A percentile compares a stretch with the other conserved stretches of the same genome.
Evolutionary conservation across 805 yeast genomes (phyloP).

Genomic region (Yamadazyma scolyti): DNA sequence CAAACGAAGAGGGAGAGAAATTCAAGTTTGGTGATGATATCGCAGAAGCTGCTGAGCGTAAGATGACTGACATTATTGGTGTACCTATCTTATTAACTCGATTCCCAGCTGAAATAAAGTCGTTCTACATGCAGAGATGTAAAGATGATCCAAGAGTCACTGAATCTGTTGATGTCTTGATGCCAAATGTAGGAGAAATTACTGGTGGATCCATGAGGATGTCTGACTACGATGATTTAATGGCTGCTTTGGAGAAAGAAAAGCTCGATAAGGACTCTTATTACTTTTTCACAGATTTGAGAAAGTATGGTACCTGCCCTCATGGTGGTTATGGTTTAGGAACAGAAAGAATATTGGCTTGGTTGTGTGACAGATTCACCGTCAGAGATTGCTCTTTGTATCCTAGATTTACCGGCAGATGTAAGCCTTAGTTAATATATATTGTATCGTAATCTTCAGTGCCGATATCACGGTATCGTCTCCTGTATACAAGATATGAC

Average conservation of each 20-base stretch:
- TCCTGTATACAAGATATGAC: not conserved
- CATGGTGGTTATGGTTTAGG: constrained; percentile 99
- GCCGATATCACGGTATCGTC: not conserved
- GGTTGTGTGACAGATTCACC: constrained; percentile 97
- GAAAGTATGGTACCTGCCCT: constrained; percentile 96
- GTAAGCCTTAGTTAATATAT: constrained; percentile 72
- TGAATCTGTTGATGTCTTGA: constrained; percentile 95
- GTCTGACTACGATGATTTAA: constrained; percentile 70
- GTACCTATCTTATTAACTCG: constrained; percentile 87
- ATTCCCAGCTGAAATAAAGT: constrained; percentile 96
- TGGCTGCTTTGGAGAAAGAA: constrained; percentile 92
- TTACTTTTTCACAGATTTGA: constrained; percentile 95
- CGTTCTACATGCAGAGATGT: constrained; percentile 96
- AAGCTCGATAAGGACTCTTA: constrained; percentile 76
- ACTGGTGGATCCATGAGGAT: constrained; percentile 99
- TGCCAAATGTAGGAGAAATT: constrained; percentile 99
- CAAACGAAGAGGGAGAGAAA: constrained; percentile 89
- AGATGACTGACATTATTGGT: constrained; percentile 94
- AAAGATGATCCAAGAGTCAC: constrained; percentile 90
- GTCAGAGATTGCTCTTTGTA: constrained; percentile 97
- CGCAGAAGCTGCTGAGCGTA: constrained; percentile 99
- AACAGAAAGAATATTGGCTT: constrained; percentile 95
- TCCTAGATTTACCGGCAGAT: constrained; percentile 97
- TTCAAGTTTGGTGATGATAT: constrained; percentile 98
- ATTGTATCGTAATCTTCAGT: constrained; percentile 1